Base-by-base conservation (phyloP, 2,329 filamentous ascomycete genomes). In the Cercospora beticola region DNA sequence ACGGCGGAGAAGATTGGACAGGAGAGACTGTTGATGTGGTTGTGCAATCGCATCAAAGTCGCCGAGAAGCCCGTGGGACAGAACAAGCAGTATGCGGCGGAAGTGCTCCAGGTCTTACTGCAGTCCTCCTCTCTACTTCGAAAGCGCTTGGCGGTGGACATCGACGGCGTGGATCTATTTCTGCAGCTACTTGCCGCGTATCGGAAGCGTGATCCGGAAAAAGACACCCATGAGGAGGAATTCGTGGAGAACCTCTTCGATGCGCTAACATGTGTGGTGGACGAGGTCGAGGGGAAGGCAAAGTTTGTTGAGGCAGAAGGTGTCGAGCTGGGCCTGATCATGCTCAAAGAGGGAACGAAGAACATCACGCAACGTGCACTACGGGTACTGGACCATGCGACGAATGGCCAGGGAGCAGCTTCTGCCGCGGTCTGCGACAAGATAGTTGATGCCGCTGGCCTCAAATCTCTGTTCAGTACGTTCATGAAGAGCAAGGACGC, bases 201-300 rank as follows among this genome's bases (percentile, higher is more conserved):
- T 81, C 89, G 95, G 66, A 92, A 91, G 81, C 87, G 89, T 60
- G 94, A 99, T 76, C 95, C 95, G 0, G 87, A 89, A 60, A 94
- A 92, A 76, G 92, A 93, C 68, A 89, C 90, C 33, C 90, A 95
- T 62, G 95, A 98, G 79, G 94, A 97, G 77, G 95, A 99, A 81
- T 97, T 92, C 78, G 92, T 96, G 77, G 93, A 97, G 80, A 97
- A 99, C 73, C 78, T 97, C 0, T 99, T 99, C 78, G 94, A 97
- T 76, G 88, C 90, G 1, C 78, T 98, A 18, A 92, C 92, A 0
- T 96, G 92, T 73, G 82, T 97, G 1, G 91, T 90, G 0, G 92
- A 97, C 74, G 90, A 93, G 68, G 79, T 85, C 0, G 81, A 85
- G 4, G 94, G 94, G 5, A 97, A 97, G 79, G 76, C 81, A 9